Evolutionary conservation across 768 basidiomycete species (phyloP).

Genomic region (Collybiopsis confluens): DNA sequence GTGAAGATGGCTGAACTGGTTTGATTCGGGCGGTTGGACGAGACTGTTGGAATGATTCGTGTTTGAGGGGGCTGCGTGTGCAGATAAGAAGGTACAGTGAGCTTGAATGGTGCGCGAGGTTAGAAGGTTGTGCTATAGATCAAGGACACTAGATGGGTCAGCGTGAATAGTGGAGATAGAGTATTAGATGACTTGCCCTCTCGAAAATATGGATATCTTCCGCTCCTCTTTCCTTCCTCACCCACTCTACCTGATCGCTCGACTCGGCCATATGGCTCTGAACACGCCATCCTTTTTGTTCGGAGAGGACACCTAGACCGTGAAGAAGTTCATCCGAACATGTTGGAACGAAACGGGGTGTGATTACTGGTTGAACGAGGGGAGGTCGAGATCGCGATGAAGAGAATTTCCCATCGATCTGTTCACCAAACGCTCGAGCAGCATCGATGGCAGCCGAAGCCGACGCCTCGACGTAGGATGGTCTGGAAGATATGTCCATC

Average conservation of each 20-base stretch:
- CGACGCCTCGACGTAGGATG: slow-evolving; percentile 67
- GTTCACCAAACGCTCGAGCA: slow-evolving; percentile 49
- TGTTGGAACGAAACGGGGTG: slow-evolving; percentile 87
- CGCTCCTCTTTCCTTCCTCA: slow-evolving; percentile 50
- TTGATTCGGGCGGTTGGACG: neutral
- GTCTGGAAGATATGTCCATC: slow-evolving; percentile 76
- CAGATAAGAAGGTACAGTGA: slow-evolving; percentile 80
- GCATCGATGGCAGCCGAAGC: slow-evolving; percentile 43
- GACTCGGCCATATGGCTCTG: slow-evolving; percentile 87
- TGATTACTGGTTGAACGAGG: slow-evolving; percentile 78
- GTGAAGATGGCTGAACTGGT: slow-evolving; percentile 32
- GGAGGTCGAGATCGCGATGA: slow-evolving; percentile 37
- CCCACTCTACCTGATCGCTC: slow-evolving; percentile 71
- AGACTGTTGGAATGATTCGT: neutral
- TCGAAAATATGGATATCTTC: slow-evolving; percentile 78
- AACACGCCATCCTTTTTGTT: slow-evolving; percentile 42
- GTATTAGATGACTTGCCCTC: slow-evolving; percentile 39
- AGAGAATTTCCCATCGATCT: slow-evolving; percentile 33
- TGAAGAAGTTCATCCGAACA: slow-evolving; percentile 69
- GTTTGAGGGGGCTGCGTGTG: slow-evolving; percentile 34
- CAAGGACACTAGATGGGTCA: too few relatives aligned
- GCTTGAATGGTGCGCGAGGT: slow-evolving; percentile 72
- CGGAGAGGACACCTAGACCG: slow-evolving; percentile 56
- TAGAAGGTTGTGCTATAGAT: slow-evolving; percentile 45
- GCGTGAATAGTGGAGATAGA: too few relatives aligned